These are phyloP conservation scores for Myriosclerotinia duriaeana DNA, from an alignment of 2,329 filamentous ascomycete species.

Conservation along the genomic window DNA sequence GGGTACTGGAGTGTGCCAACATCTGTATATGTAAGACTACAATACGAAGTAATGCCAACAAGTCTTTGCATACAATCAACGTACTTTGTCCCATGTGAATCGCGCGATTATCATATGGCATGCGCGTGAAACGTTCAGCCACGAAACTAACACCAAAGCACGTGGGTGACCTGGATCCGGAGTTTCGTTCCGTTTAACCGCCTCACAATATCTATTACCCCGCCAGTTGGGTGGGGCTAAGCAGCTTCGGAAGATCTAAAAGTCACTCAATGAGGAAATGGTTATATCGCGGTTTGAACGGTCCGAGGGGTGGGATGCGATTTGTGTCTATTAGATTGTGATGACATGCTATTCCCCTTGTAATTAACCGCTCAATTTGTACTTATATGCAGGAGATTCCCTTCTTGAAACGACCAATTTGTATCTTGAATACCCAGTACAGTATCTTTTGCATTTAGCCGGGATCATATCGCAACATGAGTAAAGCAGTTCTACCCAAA, in stretches of 20 bases:
- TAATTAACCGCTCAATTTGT: slow-evolving; percentile 20
- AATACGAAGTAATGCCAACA: slow-evolving; percentile 9
- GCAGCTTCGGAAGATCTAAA: slow-evolving; percentile 25
- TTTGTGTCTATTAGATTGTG: slow-evolving; percentile 4
- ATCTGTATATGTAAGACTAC: slow-evolving; percentile 9
- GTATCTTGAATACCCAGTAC: neutral
- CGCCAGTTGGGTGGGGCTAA: slow-evolving; percentile 26
- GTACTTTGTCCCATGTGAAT: neutral
- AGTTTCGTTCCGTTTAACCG: slow-evolving; percentile 18
- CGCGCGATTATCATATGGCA: neutral
- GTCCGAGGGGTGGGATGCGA: slow-evolving; percentile 29
- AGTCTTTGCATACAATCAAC: neutral
- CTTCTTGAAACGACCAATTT: neutral
- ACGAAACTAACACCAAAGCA: slow-evolving; percentile 18
- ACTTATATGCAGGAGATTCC: slow-evolving; percentile 20
- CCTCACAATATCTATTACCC: slow-evolving; percentile 4
- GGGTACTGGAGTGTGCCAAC: neutral
- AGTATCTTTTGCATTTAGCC: slow-evolving; percentile 21
- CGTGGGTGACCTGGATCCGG: slow-evolving; percentile 16
- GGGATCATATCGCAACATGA: slow-evolving; percentile 43
- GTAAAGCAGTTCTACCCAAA: slow-evolving; percentile 53
- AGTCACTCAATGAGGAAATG: slow-evolving; percentile 25
- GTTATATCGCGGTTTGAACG: slow-evolving; percentile 33
- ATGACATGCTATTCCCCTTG: slow-evolving; percentile 4
- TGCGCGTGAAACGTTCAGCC: neutral